Base-by-base conservation (phyloP, 805 yeast genomes). In the Clavispora phyllophila region DNA sequence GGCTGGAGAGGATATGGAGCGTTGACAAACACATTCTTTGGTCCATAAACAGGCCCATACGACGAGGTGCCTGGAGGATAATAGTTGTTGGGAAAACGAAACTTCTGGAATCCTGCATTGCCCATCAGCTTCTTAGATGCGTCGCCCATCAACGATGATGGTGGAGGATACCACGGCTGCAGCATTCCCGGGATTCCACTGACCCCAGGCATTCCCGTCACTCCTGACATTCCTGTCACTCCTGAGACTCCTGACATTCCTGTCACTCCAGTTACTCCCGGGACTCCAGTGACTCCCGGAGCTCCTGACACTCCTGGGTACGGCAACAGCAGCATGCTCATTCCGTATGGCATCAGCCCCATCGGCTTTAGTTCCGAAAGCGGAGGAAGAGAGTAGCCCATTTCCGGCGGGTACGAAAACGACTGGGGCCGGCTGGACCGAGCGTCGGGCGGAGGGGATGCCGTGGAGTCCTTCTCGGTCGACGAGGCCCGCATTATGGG, bases 401-500 rank as follows among this genome's bases (percentile, higher is more conserved):
- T 9, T 10, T 29, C 33, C 35, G 53, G 58, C 1, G 66, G 66
- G 35, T 55, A 65, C 4, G 67, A 63, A 28, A 62, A 46, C 7
- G 68, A 61, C 27, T 49, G 27, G 3, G 31, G 17, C 13, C 25
- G 24, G 9, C 5, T 9, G 10, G 36, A 3, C 25, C 15, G 17
- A 9, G 12, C 15, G 12, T 34, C 37, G 8, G 19, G 9, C 9
- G 23, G 17, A 9, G 14, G 24, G 4, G 24, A 13, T 5, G 25
- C 15, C 17, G 17, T 22, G 37, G 17, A 15, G 12, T 35, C 27
- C 6, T 22, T 22, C 22, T 24, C 51, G 12, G 14, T 54, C 44
- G 46, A 44, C 36, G 36, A 38, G 39, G 20, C 25, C 19, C 19
- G 17, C 26, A 23, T 14, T 43, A 47, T 12, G 38, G 46, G 29